These are phyloP conservation scores for Hibiscus syriacus DNA, from an alignment of 345 rosid genomes.

Conservation along the genomic window DNA sequence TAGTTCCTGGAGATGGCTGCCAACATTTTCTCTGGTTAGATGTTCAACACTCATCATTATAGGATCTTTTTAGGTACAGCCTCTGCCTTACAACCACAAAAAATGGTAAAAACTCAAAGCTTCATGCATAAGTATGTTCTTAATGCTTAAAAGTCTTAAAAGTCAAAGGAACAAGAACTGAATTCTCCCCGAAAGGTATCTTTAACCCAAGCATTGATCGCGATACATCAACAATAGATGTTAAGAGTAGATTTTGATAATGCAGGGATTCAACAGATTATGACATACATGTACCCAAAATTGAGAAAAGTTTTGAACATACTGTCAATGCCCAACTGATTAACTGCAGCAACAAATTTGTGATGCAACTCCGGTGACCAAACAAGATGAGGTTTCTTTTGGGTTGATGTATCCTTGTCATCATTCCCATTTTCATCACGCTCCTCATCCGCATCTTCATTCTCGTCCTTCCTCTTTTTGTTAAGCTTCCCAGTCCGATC, in stretches of 20 bases:
- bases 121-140: too few relatives aligned
- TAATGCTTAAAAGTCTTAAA: too few relatives aligned
- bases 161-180: too few relatives aligned
- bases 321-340: slow-evolving; percentile 81
- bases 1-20: slow-evolving; percentile 89
- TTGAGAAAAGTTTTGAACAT: slow-evolving; percentile 22
- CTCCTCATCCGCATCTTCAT: slow-evolving; percentile 67
- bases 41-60: slow-evolving; percentile 87
- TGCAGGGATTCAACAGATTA: background rate
- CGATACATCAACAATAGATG: too few relatives aligned
- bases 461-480: slow-evolving; percentile 69
- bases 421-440: slow-evolving; percentile 40
- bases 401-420: slow-evolving; percentile 51
- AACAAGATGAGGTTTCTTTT: slow-evolving; percentile 77
- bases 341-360: slow-evolving; percentile 69
- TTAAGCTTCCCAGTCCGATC: slow-evolving; percentile 51
- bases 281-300: background rate
- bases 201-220: too few relatives aligned
- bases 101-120: too few relatives aligned
- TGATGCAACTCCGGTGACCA: slow-evolving; percentile 78
- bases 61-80: slow-evolving; percentile 97
- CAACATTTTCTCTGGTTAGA: slow-evolving; percentile 88
- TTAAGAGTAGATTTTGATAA: too few relatives aligned
- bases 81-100: slow-evolving; percentile 39
- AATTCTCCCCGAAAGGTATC: too few relatives aligned